A percentile compares a stretch with the other conserved stretches of the same genome.
phyloP scores from a whole-genome alignment of 352 stramenopile genomes.

The Globisporangium carolinianum region DNA sequence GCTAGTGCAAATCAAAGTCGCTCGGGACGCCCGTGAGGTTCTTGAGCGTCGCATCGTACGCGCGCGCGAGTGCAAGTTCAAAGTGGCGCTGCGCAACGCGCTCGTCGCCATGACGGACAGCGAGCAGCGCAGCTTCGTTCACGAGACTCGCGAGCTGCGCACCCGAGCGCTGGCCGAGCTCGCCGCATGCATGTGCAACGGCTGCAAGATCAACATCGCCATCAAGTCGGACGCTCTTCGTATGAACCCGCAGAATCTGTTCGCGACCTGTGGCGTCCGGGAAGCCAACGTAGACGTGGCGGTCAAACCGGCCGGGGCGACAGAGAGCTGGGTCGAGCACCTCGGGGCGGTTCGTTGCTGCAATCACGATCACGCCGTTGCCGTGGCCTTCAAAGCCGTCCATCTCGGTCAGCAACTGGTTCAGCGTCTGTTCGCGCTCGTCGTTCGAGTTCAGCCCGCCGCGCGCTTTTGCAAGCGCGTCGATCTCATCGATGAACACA shows the following conservation, averaged over 20 bases:
- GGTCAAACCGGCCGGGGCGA: constrained; percentile 94
- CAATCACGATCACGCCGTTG: constrained; percentile 94
- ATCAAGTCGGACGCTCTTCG: constrained; percentile 48
- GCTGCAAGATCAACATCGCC: constrained; percentile 42
- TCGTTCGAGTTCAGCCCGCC: constrained; percentile 90
- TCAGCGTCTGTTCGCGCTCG: constrained; percentile 94
- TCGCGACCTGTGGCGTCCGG: constrained; percentile 89
- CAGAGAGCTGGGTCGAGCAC: constrained; percentile 95
- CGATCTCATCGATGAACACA: constrained; percentile 98
- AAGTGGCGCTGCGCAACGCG: constrained; percentile 64
- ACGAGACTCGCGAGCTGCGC: constrained; percentile 75
- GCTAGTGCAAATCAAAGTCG: constrained; percentile 44
- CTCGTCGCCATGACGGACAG: constrained; percentile 59
- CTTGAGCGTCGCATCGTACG: constrained; percentile 52
- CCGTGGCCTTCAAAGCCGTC: constrained; percentile 89
- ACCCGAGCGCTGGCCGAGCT: constrained; percentile 55
- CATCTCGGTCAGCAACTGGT: constrained; percentile 89
- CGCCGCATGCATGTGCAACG: constrained; percentile 47
- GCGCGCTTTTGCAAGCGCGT: constrained; percentile 88
- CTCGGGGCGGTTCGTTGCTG: constrained; percentile 94
- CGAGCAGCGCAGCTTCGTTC: constrained; percentile 77
- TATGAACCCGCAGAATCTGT: constrained; percentile 68
- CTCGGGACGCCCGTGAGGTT: constrained; percentile 47
- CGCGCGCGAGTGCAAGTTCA: constrained; percentile 64
- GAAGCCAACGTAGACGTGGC: constrained; percentile 93